Evolutionary conservation across 192 early-diverging fungal genomes (phyloP).

Genomic region (Phlyctochytrium planicorne): DNA sequence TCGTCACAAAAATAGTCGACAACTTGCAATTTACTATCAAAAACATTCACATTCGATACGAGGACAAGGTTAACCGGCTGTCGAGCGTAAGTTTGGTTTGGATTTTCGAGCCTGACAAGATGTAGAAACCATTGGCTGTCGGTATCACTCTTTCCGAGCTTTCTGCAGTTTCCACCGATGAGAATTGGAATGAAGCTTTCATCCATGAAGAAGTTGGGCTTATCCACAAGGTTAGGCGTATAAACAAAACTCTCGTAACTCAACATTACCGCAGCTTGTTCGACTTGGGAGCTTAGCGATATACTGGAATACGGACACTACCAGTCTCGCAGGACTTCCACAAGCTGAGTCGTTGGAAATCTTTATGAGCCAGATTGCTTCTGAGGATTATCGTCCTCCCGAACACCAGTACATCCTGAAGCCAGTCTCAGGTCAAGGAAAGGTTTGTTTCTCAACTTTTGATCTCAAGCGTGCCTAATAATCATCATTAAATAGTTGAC

Average conservation of each 20-base stretch:
- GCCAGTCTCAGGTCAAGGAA: conserved; percentile 88
- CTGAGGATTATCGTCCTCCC: conserved; percentile 52
- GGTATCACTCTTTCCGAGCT: conserved; percentile 88
- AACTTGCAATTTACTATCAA: conserved; percentile 94
- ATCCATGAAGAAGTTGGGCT: conserved; percentile 72
- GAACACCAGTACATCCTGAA: conserved; percentile 83
- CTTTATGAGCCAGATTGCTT: conserved; percentile 55
- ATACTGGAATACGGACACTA: conserved; percentile 86
- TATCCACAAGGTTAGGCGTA: conserved; percentile 76
- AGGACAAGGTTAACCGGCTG: conserved; percentile 65
- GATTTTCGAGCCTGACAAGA: not conserved
- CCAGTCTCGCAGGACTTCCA: conserved; percentile 51
- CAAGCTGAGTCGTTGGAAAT: conserved; percentile 50
- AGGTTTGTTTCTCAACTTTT: conserved; percentile 39
- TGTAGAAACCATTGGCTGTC: conserved; percentile 73
- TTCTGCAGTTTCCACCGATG: conserved; percentile 88
- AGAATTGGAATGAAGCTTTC: conserved; percentile 78
- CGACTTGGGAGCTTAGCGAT: conserved; percentile 71
- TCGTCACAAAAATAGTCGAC: conserved; percentile 92
- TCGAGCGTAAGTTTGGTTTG: not conserved
- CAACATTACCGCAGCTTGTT: conserved; percentile 44
- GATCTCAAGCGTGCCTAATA: not conserved
- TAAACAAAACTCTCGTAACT: conserved; percentile 2
- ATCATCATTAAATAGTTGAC: conserved; percentile 46
- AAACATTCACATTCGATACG: conserved; percentile 95